Conservation (phyloP, 2,329 filamentous ascomycete species). For the Epichloe uncinata region DNA sequence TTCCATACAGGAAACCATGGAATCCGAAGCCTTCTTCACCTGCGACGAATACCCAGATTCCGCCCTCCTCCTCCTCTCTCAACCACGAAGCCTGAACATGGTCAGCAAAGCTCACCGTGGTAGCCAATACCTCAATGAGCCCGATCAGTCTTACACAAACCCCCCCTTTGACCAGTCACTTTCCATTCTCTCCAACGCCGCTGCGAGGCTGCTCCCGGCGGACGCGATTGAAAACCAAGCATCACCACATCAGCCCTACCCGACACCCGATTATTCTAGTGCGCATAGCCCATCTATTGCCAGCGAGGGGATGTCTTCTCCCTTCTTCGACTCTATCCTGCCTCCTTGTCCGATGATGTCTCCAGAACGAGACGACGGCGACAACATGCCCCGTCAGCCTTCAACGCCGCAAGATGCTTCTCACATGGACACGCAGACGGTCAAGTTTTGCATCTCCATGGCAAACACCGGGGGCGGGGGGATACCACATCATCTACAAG, state of each 20-base stretch:
- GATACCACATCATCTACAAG: too few relatives aligned
- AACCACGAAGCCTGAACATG: too few relatives aligned
- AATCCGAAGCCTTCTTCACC: background rate
- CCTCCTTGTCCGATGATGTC: background rate
- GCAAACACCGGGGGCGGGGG: too few relatives aligned
- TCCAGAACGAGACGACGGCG: background rate
- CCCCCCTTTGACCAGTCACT: background rate
- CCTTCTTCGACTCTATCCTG: background rate
- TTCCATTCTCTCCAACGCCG: background rate
- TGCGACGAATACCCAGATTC: background rate
- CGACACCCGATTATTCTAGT: conserved; percentile 1
- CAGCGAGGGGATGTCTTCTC: conserved; percentile 3
- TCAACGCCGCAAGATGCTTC: background rate
- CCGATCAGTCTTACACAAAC: background rate
- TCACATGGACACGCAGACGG: background rate
- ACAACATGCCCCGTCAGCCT: background rate
- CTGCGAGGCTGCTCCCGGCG: background rate
- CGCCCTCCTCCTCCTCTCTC: background rate
- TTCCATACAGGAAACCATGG: background rate
- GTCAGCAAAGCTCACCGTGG: background rate
- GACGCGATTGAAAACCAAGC: background rate
- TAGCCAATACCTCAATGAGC: background rate
- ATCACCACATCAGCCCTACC: background rate
- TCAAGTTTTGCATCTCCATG: too few relatives aligned
- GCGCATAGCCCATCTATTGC: conserved; percentile 5